These are phyloP conservation scores for Solanum aculeatissimum DNA, from an alignment of 305 asterid genomes.

Conservation along the genomic window DNA sequence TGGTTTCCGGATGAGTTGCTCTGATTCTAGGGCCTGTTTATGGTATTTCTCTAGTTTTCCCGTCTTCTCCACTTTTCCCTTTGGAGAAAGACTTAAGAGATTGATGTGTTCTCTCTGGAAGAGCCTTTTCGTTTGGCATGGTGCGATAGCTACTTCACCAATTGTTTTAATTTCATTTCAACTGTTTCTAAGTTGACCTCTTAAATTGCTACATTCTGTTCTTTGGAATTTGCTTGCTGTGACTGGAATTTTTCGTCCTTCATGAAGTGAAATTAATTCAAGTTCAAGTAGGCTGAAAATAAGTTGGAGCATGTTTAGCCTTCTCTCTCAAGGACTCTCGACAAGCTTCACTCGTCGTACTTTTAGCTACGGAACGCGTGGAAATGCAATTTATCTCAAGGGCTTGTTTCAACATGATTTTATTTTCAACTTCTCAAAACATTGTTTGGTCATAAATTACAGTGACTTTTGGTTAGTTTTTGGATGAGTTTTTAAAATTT, in stretches of 20 bases:
- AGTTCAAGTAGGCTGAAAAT: background rate
- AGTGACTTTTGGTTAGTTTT: background rate
- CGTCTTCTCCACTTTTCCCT: background rate
- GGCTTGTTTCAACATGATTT: background rate
- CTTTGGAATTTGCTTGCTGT: background rate
- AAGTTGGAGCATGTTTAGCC: background rate
- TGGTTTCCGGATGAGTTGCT: slow-evolving; percentile 8
- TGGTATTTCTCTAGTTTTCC: slow-evolving; percentile 4
- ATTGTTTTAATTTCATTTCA: background rate
- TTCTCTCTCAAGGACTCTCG: background rate
- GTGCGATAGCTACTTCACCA: background rate
- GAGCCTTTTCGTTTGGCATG: background rate
- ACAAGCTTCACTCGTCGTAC: background rate
- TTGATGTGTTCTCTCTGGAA: background rate
- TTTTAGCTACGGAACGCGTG: background rate
- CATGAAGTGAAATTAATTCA: background rate
- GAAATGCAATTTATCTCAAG: background rate
- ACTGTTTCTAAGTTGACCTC: background rate
- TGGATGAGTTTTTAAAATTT: background rate
- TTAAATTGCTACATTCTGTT: background rate
- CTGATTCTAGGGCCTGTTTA: slow-evolving; percentile 9
- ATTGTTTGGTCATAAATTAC: background rate
- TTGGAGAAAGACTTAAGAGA: background rate
- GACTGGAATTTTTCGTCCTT: background rate
- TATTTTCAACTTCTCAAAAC: background rate